A percentile compares a stretch with the other conserved stretches of the same genome.
Conservation (phyloP, 345 rosid species). For the Fremontodendron californicum region DNA sequence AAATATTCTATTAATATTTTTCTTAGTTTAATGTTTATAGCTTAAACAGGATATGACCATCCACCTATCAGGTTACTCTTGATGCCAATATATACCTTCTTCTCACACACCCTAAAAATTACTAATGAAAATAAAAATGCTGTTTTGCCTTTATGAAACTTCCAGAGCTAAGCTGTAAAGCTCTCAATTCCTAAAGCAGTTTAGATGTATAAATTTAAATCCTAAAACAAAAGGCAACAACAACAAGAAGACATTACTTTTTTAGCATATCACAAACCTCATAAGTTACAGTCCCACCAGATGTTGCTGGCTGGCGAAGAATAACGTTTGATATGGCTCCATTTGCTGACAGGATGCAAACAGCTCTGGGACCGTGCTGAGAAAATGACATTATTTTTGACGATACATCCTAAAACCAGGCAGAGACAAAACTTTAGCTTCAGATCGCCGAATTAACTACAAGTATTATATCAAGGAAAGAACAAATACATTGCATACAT, state of each 20-base stretch:
- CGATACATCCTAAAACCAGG: slow-evolving; percentile 50
- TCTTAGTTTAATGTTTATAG: neutral
- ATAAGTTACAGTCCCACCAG: slow-evolving; percentile 69
- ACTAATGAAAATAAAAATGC: neutral
- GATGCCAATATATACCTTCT: neutral
- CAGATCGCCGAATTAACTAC: neutral
- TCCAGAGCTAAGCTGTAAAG: neutral
- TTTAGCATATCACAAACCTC: slow-evolving; percentile 44
- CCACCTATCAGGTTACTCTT: neutral
- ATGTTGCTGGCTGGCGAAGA: slow-evolving; percentile 57
- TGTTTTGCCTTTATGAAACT: neutral
- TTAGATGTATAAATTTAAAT: neutral
- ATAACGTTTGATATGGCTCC: slow-evolving; percentile 72
- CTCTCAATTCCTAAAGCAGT: neutral
- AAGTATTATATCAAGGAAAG: neutral
- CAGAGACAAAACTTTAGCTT: neutral
- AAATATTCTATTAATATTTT: neutral
- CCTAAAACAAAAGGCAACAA: neutral
- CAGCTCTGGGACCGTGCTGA: slow-evolving; percentile 56
- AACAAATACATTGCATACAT: neutral
- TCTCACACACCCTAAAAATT: neutral
- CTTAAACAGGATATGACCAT: neutral
- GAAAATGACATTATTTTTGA: slow-evolving; percentile 68
- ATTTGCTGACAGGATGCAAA: slow-evolving; percentile 63
- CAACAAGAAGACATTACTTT: neutral